These are phyloP conservation scores for Cercospora sesami DNA, from an alignment of 2,329 filamentous ascomycete species.

Conservation along the genomic window DNA sequence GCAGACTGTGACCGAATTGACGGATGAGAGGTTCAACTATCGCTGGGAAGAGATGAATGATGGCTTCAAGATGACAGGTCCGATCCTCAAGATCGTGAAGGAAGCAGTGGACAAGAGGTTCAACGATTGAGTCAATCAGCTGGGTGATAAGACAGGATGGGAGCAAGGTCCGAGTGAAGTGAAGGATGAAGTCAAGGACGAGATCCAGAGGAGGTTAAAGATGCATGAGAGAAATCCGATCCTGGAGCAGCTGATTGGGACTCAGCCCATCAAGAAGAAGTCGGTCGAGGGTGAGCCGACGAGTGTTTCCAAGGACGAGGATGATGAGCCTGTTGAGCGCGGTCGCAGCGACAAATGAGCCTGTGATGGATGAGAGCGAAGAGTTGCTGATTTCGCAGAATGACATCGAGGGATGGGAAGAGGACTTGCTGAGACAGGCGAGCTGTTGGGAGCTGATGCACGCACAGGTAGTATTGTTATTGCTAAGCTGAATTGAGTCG, in stretches of 20 bases:
- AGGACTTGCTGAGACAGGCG: not conserved
- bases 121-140: not conserved
- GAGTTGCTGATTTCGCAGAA: too few species aligned
- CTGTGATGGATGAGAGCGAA: too few species aligned
- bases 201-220: not conserved
- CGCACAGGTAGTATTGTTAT: not conserved
- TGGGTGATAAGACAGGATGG: not conserved
- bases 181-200: not conserved
- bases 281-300: not conserved
- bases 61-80: not conserved
- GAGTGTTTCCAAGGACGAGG: not conserved
- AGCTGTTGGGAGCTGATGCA: not conserved
- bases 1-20: not conserved
- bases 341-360: not conserved
- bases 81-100: not conserved
- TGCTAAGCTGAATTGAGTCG: not conserved
- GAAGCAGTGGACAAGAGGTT: not conserved
- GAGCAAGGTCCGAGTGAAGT: not conserved
- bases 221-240: not conserved
- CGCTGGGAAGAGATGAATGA: not conserved
- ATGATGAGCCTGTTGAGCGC: not conserved
- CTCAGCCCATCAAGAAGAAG: not conserved
- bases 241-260: not conserved
- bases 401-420: too few species aligned
- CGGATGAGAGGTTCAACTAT: not conserved